Conservation (phyloP, 495 filamentous ascomycete species). For the Hyaloscypha bicolor region DNA sequence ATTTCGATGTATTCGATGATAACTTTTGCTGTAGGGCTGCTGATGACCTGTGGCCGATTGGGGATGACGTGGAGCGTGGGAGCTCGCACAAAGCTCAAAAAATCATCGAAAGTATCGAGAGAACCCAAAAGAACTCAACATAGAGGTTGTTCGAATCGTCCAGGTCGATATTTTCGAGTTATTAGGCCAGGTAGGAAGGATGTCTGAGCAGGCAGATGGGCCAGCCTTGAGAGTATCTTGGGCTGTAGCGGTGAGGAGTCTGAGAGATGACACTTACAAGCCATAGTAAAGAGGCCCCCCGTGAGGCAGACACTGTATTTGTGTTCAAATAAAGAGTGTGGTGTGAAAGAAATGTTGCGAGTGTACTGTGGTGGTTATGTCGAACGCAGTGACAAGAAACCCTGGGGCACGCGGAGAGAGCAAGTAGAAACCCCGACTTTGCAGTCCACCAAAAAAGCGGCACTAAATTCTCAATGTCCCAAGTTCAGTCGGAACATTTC, state of each 20-base stretch:
- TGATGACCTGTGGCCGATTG: conserved; percentile 28
- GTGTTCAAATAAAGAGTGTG: conserved; percentile 24
- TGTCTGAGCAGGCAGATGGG: conserved; percentile 23
- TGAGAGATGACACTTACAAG: conserved; percentile 43
- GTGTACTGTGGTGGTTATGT: conserved; percentile 1
- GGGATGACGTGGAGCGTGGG: conserved; percentile 2
- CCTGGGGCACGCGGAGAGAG: too few species aligned
- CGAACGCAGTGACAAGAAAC: not conserved
- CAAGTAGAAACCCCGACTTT: too few species aligned
- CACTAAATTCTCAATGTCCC: too few species aligned
- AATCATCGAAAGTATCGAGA: conserved; percentile 5
- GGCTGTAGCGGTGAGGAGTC: conserved; percentile 1
- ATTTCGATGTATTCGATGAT: conserved; percentile 26
- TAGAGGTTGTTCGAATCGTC: conserved; percentile 7
- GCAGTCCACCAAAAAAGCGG: too few species aligned
- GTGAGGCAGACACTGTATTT: conserved; percentile 26
- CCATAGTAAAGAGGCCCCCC: conserved; percentile 40
- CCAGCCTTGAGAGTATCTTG: conserved; percentile 22
- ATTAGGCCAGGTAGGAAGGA: conserved; percentile 22
- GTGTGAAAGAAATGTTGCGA: conserved; percentile 8
- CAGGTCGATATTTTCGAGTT: conserved; percentile 16
- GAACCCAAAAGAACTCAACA: not conserved
- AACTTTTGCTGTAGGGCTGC: conserved; percentile 28
- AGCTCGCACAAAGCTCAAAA: conserved; percentile 9
- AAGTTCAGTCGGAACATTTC: too few species aligned